Evolutionary conservation across 2,329 filamentous ascomycete genomes (phyloP).

Genomic region (Peltaster fructicola): DNA sequence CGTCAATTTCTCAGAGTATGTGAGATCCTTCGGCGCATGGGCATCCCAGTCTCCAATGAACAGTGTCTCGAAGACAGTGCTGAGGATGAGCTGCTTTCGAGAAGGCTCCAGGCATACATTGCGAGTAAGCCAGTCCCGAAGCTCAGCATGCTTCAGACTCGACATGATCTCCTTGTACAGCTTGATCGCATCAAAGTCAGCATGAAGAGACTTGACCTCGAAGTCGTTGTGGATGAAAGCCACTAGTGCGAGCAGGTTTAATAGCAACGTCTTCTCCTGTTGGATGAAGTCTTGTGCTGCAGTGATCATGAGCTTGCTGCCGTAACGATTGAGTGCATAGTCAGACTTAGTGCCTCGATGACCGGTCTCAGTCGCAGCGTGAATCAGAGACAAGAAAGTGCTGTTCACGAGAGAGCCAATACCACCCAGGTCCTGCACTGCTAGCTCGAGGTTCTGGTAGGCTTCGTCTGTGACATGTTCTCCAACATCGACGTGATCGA

Average conservation of each 20-base stretch:
- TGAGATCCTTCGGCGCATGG: constrained; percentile 6
- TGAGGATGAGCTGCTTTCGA: not conserved
- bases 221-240: constrained; percentile 75
- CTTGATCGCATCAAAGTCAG: constrained; percentile 42
- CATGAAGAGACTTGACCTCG: constrained; percentile 51
- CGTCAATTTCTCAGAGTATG: constrained; percentile 23
- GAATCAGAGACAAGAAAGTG: constrained; percentile 32
- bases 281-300: constrained; percentile 64
- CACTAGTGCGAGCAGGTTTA: constrained; percentile 67
- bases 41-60: constrained; percentile 25
- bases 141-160: constrained; percentile 55
- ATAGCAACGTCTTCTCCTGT: constrained; percentile 53
- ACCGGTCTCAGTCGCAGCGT: constrained; percentile 27
- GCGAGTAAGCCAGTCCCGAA: constrained; percentile 49
- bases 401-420: constrained; percentile 20
- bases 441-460: constrained; percentile 48
- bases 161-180: constrained; percentile 53
- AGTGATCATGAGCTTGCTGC: constrained; percentile 54
- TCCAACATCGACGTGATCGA: constrained; percentile 60
- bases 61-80: constrained; percentile 22
- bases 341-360: constrained; percentile 23
- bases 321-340: constrained; percentile 36
- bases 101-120: constrained; percentile 30
- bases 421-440: constrained; percentile 49
- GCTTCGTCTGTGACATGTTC: constrained; percentile 70